Evolutionary conservation across 257 asterid genomes (phyloP), one percentile per base, ranked within the genome.

Genomic region (Scutellaria minor): DNA sequence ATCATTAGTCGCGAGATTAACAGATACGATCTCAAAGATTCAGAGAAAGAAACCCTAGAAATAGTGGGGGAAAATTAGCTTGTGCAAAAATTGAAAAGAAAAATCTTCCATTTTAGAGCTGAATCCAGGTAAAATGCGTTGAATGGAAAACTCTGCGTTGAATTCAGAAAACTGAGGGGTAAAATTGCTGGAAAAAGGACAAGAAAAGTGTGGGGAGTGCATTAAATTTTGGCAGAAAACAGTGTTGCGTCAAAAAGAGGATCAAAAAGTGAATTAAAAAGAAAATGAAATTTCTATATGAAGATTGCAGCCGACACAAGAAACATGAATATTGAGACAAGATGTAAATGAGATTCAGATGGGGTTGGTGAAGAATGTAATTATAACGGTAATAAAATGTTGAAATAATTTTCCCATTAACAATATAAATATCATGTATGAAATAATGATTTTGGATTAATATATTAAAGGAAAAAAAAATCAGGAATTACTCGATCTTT

Each of bases 31-130:
- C 75, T 61, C 52, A 24, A 35, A 56, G 57, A 45, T 76, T 8
- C 40, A 62, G 55, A 24, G 50, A 46, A 15, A 9, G 70, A 57
- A 71, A 65, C 66, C 73, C 74, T 71, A 77, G 6, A 66, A 39
- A 46, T 40, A 20, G 64, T 31, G 68, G 63, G 24, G 5, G 9
- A 35, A 42, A 48, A 35, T 13, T 4, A 10, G 7, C 7, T 52
- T 44, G 44, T 11, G 74, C 37, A 12, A 13, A 58, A 55, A 15
- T 37, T 9, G 54, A 57, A 54, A 40, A 50, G 55, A 24, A 40
- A 60, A 48, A 20, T 8, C 46, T 11, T 4, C 4, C 73, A 15
- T 42, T 5, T 0, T 10, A 47, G 27, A 24, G 48, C 56, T 4
- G 11, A 53, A 27, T 52, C 37, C 27, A 24, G 56, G 40, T 6